Evolutionary conservation across 1,284 basidiomycete species (phyloP).

Genomic region (Termitomyces sp.): DNA sequence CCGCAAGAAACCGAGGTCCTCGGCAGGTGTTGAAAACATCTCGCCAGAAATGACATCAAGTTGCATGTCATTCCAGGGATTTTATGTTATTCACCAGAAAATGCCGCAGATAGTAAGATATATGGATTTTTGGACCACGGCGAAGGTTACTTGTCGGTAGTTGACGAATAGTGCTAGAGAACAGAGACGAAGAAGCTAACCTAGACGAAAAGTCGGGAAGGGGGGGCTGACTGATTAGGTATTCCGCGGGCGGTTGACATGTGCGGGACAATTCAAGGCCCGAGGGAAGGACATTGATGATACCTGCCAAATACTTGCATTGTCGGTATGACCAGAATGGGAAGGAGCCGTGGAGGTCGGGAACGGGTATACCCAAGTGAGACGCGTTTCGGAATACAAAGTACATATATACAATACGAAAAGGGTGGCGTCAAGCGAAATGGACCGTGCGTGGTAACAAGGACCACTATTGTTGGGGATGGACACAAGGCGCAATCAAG

Average conservation of each 20-base stretch:
- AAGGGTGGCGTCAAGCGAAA: slow-evolving; percentile 7
- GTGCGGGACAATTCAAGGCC: slow-evolving; percentile 5
- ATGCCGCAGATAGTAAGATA: background rate
- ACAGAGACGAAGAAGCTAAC: background rate
- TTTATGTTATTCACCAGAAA: background rate
- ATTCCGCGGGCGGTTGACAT: background rate
- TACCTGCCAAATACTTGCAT: slow-evolving; percentile 5
- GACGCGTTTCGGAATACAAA: slow-evolving; percentile 14
- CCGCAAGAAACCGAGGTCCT: slow-evolving; percentile 7
- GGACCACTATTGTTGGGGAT: background rate
- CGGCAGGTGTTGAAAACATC: background rate
- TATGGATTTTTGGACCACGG: background rate
- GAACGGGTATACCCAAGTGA: background rate
- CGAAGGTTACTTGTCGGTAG: background rate
- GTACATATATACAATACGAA: slow-evolving; percentile 4
- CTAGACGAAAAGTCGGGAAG: background rate
- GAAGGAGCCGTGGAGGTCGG: slow-evolving; percentile 12
- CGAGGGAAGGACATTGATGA: slow-evolving; percentile 4
- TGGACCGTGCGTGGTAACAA: slow-evolving; percentile 9
- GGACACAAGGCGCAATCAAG: background rate
- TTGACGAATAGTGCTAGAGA: background rate
- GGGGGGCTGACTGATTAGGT: background rate
- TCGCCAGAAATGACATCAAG: background rate
- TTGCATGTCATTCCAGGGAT: background rate
- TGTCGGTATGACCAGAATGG: slow-evolving; percentile 7